These are phyloP conservation scores for Trichophyton verrucosum DNA, from an alignment of 2,329 filamentous ascomycete species.

Conservation along the genomic window DNA sequence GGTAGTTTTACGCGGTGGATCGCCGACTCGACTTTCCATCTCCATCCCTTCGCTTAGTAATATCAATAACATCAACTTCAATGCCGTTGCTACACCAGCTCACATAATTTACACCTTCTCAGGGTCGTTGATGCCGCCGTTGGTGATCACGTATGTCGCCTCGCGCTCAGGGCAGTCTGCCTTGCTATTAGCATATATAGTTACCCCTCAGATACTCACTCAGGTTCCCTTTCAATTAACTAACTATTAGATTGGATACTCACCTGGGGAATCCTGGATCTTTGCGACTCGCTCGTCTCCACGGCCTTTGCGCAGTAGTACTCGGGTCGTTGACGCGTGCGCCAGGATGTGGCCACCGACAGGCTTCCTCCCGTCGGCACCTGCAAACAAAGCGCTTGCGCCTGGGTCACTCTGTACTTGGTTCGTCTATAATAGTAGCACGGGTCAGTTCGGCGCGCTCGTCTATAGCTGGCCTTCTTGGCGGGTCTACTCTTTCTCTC, in stretches of 20 bases:
- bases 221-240: no score
- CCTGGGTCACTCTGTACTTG: slow-evolving; percentile 61
- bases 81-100: no score
- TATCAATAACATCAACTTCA: no score
- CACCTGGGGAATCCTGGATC: slow-evolving; percentile 55
- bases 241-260: slow-evolving; percentile 9
- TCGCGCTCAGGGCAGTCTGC: slow-evolving; percentile 56
- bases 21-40: background rate
- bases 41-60: no score
- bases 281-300: slow-evolving; percentile 60
- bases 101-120: slow-evolving; percentile 41
- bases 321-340: slow-evolving; percentile 54
- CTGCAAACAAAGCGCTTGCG: slow-evolving; percentile 54
- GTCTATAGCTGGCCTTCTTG: background rate
- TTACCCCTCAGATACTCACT: background rate
- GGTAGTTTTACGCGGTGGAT: background rate
- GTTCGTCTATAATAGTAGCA: slow-evolving; percentile 41
- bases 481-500: slow-evolving; percentile 10
- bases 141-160: slow-evolving; percentile 58
- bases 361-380: slow-evolving; percentile 55
- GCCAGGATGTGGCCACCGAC: slow-evolving; percentile 57
- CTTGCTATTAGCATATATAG: slow-evolving; percentile 10
- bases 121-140: slow-evolving; percentile 55
- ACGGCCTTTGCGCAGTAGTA: slow-evolving; percentile 55
- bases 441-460: background rate